phyloP scores from a whole-genome alignment of 2,329 filamentous ascomycete genomes.

The Penicillium occitanis region DNA sequence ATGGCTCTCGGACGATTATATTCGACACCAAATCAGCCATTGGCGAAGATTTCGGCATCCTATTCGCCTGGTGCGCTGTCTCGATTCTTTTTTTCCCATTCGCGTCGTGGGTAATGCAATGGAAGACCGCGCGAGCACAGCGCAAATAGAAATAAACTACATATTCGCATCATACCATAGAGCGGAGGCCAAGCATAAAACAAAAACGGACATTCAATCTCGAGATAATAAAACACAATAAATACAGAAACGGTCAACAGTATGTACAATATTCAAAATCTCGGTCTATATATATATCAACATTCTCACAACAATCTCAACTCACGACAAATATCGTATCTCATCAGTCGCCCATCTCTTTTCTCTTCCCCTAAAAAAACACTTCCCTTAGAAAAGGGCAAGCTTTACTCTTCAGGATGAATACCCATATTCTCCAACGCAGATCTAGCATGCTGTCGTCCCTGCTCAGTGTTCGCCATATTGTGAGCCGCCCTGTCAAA shows the following conservation, averaged over 20 bases:
- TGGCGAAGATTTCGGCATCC: constrained; percentile 60
- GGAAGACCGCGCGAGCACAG: constrained; percentile 29
- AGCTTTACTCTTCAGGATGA: constrained; percentile 18
- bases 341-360: not conserved
- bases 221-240: not conserved
- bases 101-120: constrained; percentile 46
- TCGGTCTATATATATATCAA: constrained; percentile 6
- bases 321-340: not conserved
- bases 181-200: not conserved
- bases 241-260: not conserved
- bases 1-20: constrained; percentile 59
- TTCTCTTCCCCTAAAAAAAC: not conserved
- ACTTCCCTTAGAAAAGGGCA: not conserved
- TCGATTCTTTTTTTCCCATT: constrained; percentile 57
- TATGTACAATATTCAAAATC: constrained; percentile 15
- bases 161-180: not conserved
- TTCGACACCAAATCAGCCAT: constrained; percentile 61
- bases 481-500: constrained; percentile 27
- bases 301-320: not conserved
- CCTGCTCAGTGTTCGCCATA: constrained; percentile 20
- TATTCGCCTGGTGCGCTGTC: constrained; percentile 53
- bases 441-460: constrained; percentile 17
- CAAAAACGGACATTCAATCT: constrained; percentile 9
- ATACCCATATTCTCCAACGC: constrained; percentile 19
- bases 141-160: not conserved